Conservation (phyloP, 352 stramenopile species). For the Poterioochromonas sp. region DNA sequence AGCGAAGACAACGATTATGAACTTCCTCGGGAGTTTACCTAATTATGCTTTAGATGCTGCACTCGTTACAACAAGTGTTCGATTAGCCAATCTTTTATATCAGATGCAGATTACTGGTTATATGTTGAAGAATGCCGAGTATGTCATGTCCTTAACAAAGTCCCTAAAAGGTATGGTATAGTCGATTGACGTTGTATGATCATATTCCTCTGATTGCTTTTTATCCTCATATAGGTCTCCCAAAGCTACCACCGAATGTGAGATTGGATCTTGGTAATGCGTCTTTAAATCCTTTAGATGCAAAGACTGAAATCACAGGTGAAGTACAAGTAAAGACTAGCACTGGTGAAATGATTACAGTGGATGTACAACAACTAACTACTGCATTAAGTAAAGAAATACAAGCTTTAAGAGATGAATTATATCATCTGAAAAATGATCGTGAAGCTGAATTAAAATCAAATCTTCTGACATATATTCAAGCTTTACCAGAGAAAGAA, state of each 20-base stretch:
- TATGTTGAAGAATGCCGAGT: constrained; percentile 62
- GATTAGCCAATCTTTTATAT: constrained; percentile 56
- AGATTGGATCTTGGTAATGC: neutral
- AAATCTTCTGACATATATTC: constrained; percentile 72
- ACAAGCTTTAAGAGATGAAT: neutral
- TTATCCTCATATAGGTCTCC: neutral
- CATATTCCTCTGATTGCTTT: neutral
- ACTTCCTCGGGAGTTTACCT: constrained; percentile 5
- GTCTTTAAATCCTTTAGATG: neutral
- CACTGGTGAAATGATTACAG: neutral
- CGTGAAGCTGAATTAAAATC: constrained; percentile 35
- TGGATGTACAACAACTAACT: constrained; percentile 11
- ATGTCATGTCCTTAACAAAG: constrained; percentile 50
- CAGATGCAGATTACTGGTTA: constrained; percentile 60
- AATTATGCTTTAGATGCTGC: constrained; percentile 10
- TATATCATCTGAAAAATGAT: neutral
- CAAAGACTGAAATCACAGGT: neutral
- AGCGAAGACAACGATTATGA: constrained; percentile 2
- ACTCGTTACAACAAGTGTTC: constrained; percentile 39
- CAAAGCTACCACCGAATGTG: neutral
- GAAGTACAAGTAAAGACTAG: neutral
- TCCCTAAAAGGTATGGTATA: constrained; percentile 40
- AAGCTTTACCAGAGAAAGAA: constrained; percentile 60
- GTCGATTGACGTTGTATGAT: neutral
- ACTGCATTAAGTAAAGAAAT: neutral